Percentiles rank a stretch among this genome's conserved stretches.
Evolutionary conservation across 116 monocot genomes (phyloP).

Genomic region (Iris pallida): DNA sequence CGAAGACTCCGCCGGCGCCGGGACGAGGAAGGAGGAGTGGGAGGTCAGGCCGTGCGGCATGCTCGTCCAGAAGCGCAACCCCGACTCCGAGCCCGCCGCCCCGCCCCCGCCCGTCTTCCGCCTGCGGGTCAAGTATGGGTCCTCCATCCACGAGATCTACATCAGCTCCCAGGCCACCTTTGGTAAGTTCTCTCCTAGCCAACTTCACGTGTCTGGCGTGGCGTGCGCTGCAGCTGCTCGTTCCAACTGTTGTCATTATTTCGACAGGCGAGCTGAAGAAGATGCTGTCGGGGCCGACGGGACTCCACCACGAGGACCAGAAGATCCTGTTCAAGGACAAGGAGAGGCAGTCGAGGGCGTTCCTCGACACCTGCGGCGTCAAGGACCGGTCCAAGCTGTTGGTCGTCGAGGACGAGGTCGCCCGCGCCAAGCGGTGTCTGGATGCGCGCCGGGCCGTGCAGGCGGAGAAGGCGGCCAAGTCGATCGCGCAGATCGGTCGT

Average conservation of each 20-base stretch:
- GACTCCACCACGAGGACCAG: conserved; percentile 76
- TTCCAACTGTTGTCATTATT: background rate
- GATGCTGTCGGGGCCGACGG: conserved; percentile 46
- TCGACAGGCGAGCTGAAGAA: conserved; percentile 83
- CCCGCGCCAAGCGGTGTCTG: conserved; percentile 59
- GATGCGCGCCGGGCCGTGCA: conserved; percentile 56
- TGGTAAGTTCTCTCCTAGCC: conserved; percentile 21
- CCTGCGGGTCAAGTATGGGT: conserved; percentile 76
- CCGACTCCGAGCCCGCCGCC: conserved; percentile 21
- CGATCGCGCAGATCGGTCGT: conserved; percentile 33
- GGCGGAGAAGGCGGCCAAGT: conserved; percentile 54
- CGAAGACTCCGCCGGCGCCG: background rate
- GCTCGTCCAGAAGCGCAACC: conserved; percentile 87
- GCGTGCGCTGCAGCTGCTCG: background rate
- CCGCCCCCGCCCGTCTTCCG: conserved; percentile 55
- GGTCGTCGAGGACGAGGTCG: conserved; percentile 57
- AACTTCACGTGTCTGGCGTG: background rate
- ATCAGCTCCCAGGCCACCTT: conserved; percentile 70
- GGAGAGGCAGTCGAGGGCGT: conserved; percentile 66
- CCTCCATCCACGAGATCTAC: conserved; percentile 75
- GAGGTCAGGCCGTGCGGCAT: conserved; percentile 90
- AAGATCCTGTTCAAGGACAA: conserved; percentile 80
- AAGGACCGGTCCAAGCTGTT: conserved; percentile 80
- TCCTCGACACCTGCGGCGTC: conserved; percentile 65
- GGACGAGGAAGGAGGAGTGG: conserved; percentile 29